Conservation (phyloP, 192 early-diverging fungal genomes). For the Rhizoclosmatium sp. region DNA sequence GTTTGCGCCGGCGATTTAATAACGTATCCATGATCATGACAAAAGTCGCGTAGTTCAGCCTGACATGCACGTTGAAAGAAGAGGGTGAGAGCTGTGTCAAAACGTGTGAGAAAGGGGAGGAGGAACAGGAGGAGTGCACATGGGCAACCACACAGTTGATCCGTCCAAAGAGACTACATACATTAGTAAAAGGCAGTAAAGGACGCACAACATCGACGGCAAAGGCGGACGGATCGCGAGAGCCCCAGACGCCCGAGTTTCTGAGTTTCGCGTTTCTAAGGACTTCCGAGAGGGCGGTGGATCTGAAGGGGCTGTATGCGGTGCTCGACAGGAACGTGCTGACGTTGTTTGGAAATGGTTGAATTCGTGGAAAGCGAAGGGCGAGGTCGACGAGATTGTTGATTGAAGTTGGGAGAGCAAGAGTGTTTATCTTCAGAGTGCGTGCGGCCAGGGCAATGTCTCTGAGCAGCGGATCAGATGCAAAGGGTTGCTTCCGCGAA, state of each 20-base stretch:
- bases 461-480: no score
- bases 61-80: background rate
- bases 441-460: no score
- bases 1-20: background rate
- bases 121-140: background rate
- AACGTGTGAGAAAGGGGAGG: background rate
- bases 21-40: background rate
- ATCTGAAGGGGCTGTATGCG: no score
- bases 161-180: background rate
- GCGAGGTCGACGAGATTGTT: no score
- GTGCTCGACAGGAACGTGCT: no score
- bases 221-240: constrained; percentile 25
- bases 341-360: no score
- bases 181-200: constrained; percentile 21
- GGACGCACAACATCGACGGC: constrained; percentile 15
- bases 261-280: constrained; percentile 16
- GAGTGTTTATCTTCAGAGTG: no score
- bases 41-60: constrained; percentile 2
- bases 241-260: constrained; percentile 25
- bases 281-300: background rate
- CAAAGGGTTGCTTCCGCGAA: no score
- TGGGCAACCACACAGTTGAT: background rate
- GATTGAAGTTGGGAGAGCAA: no score
- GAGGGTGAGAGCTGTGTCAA: background rate
- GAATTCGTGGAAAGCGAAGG: no score